Evolutionary conservation across 2,329 filamentous ascomycete species (phyloP), one percentile per base, ranked within the genome.

Genomic region (Pseudopyrenochaeta lycopersici): DNA sequence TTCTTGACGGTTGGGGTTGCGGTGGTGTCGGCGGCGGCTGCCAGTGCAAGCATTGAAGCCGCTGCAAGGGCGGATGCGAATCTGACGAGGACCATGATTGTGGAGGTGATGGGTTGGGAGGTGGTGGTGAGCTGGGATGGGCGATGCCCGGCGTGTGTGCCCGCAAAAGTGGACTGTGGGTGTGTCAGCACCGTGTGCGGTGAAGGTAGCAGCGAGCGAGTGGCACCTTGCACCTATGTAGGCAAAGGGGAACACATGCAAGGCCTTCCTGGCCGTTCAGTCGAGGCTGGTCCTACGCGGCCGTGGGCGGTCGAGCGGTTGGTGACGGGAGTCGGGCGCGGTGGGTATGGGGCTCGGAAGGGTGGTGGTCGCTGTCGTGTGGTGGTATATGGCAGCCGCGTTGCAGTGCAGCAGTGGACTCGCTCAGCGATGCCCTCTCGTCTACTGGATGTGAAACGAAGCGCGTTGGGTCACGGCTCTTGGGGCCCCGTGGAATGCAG

Each of bases 361-460:
- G 40, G 14, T 41, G 38, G 48, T 17, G 17, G 46, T 29, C 12
- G 54, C 20, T 17, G 35, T 54, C 36, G 55, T 56, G 48, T 40
- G 50, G 60, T 55, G 14, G 46, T 42, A 49, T 46, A 52, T 54
- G 61, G 53, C 58, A 55, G 56, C 44, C 48, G 48, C 51, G 60
- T 45, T 50, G 41, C 39, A 54, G 54, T 35, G 39, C 49, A 61
- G 62, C 53, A 54, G 63, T 67, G 62, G 66, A 67, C 67, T 73
- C 71, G 71, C 58, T 71, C 68, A 70, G 56, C 71, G 71, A 74
- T 62, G 67, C 55, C 67, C 60, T 66, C 58, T 66, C 58, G 54
- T 63, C 53, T 62, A 64, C 52, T 52, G 61, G 60, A 54, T 65
- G 67, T 68, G 73, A 75, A 76, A 76, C 73, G 62, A 70, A 63